Conservation (phyloP, 129 eudicot species). For the Chrysanthemum makinoi region DNA sequence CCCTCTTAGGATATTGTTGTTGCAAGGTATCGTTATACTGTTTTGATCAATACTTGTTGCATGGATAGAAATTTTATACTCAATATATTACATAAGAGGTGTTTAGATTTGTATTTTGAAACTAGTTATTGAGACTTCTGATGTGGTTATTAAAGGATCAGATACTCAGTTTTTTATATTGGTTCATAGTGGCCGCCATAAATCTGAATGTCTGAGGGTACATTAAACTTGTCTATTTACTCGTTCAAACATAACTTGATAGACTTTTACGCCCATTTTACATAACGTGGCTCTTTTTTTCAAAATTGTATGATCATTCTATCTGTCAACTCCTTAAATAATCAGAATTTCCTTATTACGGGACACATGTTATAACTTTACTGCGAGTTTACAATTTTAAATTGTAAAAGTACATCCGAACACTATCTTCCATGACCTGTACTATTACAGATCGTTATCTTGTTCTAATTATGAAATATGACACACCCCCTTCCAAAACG, state of each 20-base stretch:
- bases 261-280: too few species aligned
- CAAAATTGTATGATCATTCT: too few species aligned
- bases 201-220: neutral
- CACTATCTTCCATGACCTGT: neutral
- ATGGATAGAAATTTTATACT: neutral
- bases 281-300: too few species aligned
- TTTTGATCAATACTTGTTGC: neutral
- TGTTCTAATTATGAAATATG: neutral
- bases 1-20: conserved; percentile 11
- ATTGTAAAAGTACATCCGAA: neutral
- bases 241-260: neutral
- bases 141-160: too few species aligned
- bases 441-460: neutral
- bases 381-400: neutral
- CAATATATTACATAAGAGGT: too few species aligned
- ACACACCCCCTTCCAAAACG: neutral
- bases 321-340: too few species aligned
- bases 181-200: neutral
- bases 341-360: too few species aligned
- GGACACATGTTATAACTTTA: too few species aligned
- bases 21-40: neutral
- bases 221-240: neutral
- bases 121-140: too few species aligned
- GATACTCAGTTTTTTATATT: too few species aligned
- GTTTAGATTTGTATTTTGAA: too few species aligned